Evolutionary conservation across 768 basidiomycete genomes (phyloP), one percentile per base, ranked within the genome.

Genomic region (Psilocybe subaeruginosa): DNA sequence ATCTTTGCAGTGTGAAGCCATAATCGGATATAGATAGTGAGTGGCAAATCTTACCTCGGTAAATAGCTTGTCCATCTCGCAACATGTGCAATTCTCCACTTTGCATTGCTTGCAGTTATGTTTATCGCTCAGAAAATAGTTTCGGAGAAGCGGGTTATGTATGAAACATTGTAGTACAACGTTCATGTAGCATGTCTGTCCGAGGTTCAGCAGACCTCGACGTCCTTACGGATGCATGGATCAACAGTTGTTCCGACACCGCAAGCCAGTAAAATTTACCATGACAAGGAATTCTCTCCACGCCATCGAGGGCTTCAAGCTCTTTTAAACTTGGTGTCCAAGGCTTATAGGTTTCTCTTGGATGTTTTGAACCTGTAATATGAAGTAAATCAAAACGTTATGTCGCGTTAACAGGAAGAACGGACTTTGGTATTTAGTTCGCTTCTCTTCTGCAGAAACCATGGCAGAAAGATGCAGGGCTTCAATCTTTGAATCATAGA

Each of bases 111-210:
- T 80, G 66, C 75, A 80, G 69, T 95, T 94, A 71, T 99, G 97
- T 71, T 88, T 91, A 73, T 98, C 97, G 59, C 90, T 85, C 27
- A 98, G 86, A 69, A 95, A 98, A 72, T 91, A 93, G 66, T 93
- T 91, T 35, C 93, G 85, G 4, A 98, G 78, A 4, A 97, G 79
- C 0, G 97, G 96, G 67, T 97, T 99, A 74, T 93, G 91, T 7
- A 92, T 80, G 68, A 99, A 89, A 11, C 85, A 86, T 73, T 99
- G 97, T 9, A 99, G 82, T 19, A 97, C 87, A 54, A 90, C 94
- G 64, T 94, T 97, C 67, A 99, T 82, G 77, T 95, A 98, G 70
- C 97, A 99, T 0, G 95, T 98, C 72, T 95, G 90, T 1, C 94
- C 93, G 0, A 97, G 85, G 73, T 97, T 96, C 46, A 94, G 76